These are phyloP conservation scores for Sporothrix luriei DNA, from an alignment of 2,329 filamentous ascomycete genomes.

Conservation along the genomic window DNA sequence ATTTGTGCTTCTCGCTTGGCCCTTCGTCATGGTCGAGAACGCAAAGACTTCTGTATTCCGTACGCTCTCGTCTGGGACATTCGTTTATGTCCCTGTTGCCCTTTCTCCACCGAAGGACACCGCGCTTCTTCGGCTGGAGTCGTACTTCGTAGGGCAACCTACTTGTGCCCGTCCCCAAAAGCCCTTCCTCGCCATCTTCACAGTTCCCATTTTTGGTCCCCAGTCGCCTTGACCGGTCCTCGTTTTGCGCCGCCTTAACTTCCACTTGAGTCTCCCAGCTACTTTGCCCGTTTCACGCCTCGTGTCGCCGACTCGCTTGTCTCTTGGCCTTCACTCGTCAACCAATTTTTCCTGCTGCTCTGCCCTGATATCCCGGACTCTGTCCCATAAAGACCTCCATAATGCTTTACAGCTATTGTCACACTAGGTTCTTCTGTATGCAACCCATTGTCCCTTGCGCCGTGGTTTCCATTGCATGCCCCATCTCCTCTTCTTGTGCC, in stretches of 20 bases:
- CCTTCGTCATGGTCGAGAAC: conserved; percentile 1
- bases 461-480: neutral
- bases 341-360: neutral
- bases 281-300: neutral
- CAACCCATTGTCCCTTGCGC: neutral
- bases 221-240: neutral
- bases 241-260: neutral
- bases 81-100: neutral
- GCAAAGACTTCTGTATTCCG: conserved; percentile 2
- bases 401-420: neutral
- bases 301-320: conserved; percentile 11
- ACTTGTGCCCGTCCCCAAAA: neutral
- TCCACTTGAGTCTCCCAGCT: neutral
- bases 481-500: neutral
- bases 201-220: neutral
- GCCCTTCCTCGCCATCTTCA: neutral
- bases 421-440: conserved; percentile 20
- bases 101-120: neutral
- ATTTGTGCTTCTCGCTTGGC: neutral
- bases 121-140: conserved; percentile 29
- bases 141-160: conserved; percentile 27
- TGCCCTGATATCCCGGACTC: conserved; percentile 1
- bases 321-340: conserved; percentile 9
- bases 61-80: neutral
- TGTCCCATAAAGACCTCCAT: neutral